Evolutionary conservation across 306 rosid genomes (phyloP).

Genomic region (Macrotyloma uniflorum): DNA sequence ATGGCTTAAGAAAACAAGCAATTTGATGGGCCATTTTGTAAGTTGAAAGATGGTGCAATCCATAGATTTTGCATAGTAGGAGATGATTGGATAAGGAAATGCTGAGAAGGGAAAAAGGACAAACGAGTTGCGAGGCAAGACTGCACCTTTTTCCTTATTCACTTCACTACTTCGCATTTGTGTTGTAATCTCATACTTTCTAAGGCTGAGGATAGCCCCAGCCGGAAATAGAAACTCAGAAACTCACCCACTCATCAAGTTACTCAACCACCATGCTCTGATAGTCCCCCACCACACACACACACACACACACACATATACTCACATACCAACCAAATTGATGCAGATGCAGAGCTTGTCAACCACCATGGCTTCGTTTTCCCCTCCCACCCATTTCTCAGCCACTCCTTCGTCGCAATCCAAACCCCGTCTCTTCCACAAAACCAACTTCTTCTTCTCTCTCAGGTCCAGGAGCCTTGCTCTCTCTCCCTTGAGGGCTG

Average conservation of each 20-base stretch:
- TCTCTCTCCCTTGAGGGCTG: conserved; percentile 44
- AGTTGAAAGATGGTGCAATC: background rate
- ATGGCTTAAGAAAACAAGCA: background rate
- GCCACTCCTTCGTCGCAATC: conserved; percentile 49
- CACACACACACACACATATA: too few relatives aligned
- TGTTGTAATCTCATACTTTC: conserved; percentile 29
- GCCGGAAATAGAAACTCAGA: conserved; percentile 11
- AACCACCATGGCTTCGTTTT: conserved; percentile 75
- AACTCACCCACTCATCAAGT: background rate
- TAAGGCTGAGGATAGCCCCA: conserved; percentile 43
- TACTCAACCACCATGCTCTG: background rate
- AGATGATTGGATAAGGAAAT: conserved; percentile 33
- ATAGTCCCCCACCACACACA: background rate
- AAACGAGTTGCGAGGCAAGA: conserved; percentile 22
- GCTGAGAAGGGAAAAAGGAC: conserved; percentile 31
- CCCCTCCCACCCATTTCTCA: conserved; percentile 62
- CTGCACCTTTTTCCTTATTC: background rate
- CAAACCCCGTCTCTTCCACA: conserved; percentile 44
- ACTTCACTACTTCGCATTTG: background rate
- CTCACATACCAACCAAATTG: background rate
- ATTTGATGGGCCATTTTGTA: background rate
- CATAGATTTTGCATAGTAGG: background rate
- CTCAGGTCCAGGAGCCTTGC: conserved; percentile 48
- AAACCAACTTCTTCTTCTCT: conserved; percentile 31
- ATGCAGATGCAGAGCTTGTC: conserved; percentile 39